Percentiles rank a stretch among this genome's conserved stretches.
phyloP scores from a whole-genome alignment of 805 yeast species.

The Suhomyces vadensis region DNA sequence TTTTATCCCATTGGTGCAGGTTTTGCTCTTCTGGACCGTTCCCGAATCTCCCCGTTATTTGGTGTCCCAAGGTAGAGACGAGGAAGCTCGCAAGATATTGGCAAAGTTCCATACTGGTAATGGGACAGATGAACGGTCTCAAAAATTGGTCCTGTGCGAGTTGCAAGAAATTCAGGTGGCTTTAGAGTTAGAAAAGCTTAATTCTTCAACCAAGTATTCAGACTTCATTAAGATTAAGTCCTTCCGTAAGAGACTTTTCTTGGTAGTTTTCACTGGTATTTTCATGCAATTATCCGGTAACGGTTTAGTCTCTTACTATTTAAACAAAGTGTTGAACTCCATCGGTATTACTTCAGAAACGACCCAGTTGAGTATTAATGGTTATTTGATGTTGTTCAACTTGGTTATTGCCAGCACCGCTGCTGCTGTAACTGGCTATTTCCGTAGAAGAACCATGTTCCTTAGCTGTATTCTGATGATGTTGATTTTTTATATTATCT shows the following conservation, averaged over 20 bases:
- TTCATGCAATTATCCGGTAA: slow-evolving; percentile 54
- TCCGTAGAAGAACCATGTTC: slow-evolving; percentile 40
- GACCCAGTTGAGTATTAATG: slow-evolving; percentile 51
- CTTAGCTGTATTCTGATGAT: slow-evolving; percentile 36
- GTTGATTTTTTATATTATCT: slow-evolving; percentile 39
- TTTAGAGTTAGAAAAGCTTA: slow-evolving; percentile 40
- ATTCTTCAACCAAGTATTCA: slow-evolving; percentile 31
- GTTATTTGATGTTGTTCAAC: slow-evolving; percentile 50
- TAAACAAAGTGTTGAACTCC: slow-evolving; percentile 49
- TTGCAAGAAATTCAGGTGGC: slow-evolving; percentile 26
- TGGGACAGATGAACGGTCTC: slow-evolving; percentile 24
- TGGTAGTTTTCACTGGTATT: slow-evolving; percentile 32
- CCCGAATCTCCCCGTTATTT: slow-evolving; percentile 43
- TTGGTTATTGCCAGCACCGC: slow-evolving; percentile 29
- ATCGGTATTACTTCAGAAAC: slow-evolving; percentile 51
- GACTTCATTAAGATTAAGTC: slow-evolving; percentile 41
- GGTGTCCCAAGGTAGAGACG: slow-evolving; percentile 22
- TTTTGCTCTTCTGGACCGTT: slow-evolving; percentile 32
- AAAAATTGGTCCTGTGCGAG: slow-evolving; percentile 20
- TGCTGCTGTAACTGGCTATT: slow-evolving; percentile 18
- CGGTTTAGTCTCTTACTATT: slow-evolving; percentile 53
- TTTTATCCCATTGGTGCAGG: slow-evolving; percentile 45
- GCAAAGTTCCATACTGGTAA: slow-evolving; percentile 42
- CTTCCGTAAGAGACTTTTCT: slow-evolving; percentile 43
- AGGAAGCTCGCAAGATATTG: slow-evolving; percentile 32